Evolutionary conservation across 805 yeast species (phyloP).

Genomic region (Kazachstania kunashirensis): DNA sequence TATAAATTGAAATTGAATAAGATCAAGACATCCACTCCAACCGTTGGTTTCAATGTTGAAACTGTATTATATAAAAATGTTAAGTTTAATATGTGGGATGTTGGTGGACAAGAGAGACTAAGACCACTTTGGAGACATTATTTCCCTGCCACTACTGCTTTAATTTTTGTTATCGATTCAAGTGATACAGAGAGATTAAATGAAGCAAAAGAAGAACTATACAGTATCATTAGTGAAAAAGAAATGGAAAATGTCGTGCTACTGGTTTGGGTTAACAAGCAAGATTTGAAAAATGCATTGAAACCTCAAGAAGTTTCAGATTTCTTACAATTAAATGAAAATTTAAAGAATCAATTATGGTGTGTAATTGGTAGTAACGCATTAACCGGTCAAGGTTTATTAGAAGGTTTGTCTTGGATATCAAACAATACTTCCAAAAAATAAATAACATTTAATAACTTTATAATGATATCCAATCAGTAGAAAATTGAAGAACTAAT

Average conservation of each 20-base stretch:
- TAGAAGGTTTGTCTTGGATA: constrained; percentile 83
- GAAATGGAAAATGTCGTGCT: constrained; percentile 73
- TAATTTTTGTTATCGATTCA: constrained; percentile 83
- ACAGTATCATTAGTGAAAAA: constrained; percentile 69
- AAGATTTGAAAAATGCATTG: constrained; percentile 62
- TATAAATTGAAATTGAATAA: constrained; percentile 75
- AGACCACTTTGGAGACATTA: constrained; percentile 94
- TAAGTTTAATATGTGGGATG: constrained; percentile 85
- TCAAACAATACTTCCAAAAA: constrained; percentile 42
- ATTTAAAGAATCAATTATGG: constrained; percentile 66
- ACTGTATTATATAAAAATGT: constrained; percentile 74
- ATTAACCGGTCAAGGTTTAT: constrained; percentile 78
- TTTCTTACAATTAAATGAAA: constrained; percentile 49
- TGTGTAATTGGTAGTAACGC: constrained; percentile 89
- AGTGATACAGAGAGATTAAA: constrained; percentile 62
- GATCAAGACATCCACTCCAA: constrained; percentile 74
- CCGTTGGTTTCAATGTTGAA: constrained; percentile 90
- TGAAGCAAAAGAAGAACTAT: constrained; percentile 69
- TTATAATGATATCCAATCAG: background rate
- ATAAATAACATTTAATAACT: constrained; percentile 1
- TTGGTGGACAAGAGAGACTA: constrained; percentile 90
- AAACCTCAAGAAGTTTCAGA: constrained; percentile 76
- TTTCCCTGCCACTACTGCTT: constrained; percentile 85
- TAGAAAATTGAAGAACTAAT: background rate
- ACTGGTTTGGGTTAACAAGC: constrained; percentile 83